Percentiles rank a stretch among this genome's conserved stretches.
These are phyloP conservation scores for Borovskyia barvae DNA, from an alignment of 208 protist genomes.

Conservation along the genomic window DNA sequence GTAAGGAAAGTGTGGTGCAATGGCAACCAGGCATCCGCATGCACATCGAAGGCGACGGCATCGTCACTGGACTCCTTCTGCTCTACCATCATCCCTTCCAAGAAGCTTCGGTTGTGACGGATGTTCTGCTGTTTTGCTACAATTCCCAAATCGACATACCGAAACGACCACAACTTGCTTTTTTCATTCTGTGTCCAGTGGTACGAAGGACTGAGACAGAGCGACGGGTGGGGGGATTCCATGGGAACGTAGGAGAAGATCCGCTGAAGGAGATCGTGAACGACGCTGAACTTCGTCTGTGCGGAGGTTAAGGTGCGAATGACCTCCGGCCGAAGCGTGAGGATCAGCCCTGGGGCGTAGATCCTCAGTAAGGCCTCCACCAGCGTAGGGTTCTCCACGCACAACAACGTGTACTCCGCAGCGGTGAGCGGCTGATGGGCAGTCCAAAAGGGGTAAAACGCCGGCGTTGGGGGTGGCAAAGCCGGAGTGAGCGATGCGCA, in stretches of 20 bases:
- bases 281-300: neutral
- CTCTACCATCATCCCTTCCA: slow-evolving; percentile 25
- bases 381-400: slow-evolving; percentile 20
- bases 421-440: slow-evolving; percentile 52
- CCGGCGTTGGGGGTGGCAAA: too few species aligned
- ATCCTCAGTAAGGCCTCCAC: slow-evolving; percentile 49
- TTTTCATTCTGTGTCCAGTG: slow-evolving; percentile 65
- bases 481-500: too few species aligned
- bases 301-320: neutral
- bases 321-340: slow-evolving; percentile 12
- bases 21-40: slow-evolving; percentile 18
- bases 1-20: slow-evolving; percentile 5
- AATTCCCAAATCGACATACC: slow-evolving; percentile 76
- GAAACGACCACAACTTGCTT: slow-evolving; percentile 65
- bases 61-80: slow-evolving; percentile 12
- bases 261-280: slow-evolving; percentile 5
- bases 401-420: slow-evolving; percentile 81
- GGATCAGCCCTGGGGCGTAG: slow-evolving; percentile 42
- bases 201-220: slow-evolving; percentile 77
- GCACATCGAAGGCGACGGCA: slow-evolving; percentile 13
- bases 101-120: slow-evolving; percentile 46
- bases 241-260: slow-evolving; percentile 21
- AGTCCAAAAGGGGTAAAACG: slow-evolving; percentile 29
- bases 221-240: slow-evolving; percentile 39
- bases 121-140: slow-evolving; percentile 31